Evolutionary conservation across 2,329 filamentous ascomycete species (phyloP).

Genomic region (Lachnellula hyalina): DNA sequence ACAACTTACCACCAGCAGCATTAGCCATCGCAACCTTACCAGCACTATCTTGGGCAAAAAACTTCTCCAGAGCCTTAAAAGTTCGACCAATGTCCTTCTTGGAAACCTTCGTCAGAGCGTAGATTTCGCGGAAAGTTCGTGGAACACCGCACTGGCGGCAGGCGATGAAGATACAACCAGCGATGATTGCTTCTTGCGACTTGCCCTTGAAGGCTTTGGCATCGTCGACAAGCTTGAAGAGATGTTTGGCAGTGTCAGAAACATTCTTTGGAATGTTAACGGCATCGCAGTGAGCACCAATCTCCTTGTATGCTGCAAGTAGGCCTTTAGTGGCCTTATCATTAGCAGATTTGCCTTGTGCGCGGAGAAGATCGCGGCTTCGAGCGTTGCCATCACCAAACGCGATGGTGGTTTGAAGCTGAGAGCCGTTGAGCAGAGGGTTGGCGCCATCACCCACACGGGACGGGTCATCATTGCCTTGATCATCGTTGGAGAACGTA

Average conservation of each 20-base stretch:
- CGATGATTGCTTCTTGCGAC: slow-evolving; percentile 86
- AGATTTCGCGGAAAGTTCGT: slow-evolving; percentile 92
- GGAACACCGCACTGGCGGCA: slow-evolving; percentile 84
- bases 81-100: slow-evolving; percentile 97
- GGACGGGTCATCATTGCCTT: slow-evolving; percentile 91
- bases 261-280: slow-evolving; percentile 77
- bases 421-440: slow-evolving; percentile 81
- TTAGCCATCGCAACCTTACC: slow-evolving; percentile 45
- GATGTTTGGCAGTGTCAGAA: slow-evolving; percentile 84
- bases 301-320: slow-evolving; percentile 80
- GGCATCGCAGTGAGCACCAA: slow-evolving; percentile 79
- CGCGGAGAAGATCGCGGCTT: slow-evolving; percentile 71
- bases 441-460: slow-evolving; percentile 96
- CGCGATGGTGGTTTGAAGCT: slow-evolving; percentile 82
- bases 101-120: slow-evolving; percentile 83
- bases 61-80: slow-evolving; percentile 89
- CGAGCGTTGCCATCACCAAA: slow-evolving; percentile 69
- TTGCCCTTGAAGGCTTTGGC: slow-evolving; percentile 94
- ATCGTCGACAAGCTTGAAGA: slow-evolving; percentile 93
- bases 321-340: slow-evolving; percentile 82
- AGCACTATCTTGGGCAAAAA: slow-evolving; percentile 69
- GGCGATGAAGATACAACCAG: slow-evolving; percentile 95
- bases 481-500: slow-evolving; percentile 97
- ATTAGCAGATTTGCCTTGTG: slow-evolving; percentile 73
- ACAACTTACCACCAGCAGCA: slow-evolving; percentile 50